Conservation (phyloP, 495 filamentous ascomycete species). For the Daldinia grandis region DNA sequence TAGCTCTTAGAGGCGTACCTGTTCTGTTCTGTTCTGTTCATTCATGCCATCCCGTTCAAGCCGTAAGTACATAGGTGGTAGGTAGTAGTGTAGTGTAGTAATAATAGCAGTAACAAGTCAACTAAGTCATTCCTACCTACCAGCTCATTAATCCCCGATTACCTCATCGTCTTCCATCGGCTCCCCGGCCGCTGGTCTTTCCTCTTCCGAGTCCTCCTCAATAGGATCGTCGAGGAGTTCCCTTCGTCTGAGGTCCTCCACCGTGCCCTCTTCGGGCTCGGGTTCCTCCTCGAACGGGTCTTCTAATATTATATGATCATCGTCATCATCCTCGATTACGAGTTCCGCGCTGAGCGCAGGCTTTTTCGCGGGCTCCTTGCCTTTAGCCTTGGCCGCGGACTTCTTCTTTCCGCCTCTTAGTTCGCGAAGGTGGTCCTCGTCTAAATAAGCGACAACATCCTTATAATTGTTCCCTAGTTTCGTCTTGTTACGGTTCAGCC, state of each 20-base stretch:
- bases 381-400: conserved; percentile 55
- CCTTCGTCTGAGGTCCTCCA: conserved; percentile 68
- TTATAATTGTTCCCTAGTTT: conserved; percentile 77
- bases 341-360: conserved; percentile 56
- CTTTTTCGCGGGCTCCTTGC: conserved; percentile 54
- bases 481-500: conserved; percentile 71
- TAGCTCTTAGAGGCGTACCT: conserved; percentile 8
- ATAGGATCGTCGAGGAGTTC: conserved; percentile 65
- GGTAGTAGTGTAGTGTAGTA: background rate
- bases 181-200: conserved; percentile 42
- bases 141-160: conserved; percentile 68
- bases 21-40: conserved; percentile 5
- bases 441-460: conserved; percentile 78
- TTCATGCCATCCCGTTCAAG: conserved; percentile 10
- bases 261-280: conserved; percentile 60
- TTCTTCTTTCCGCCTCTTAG: conserved; percentile 54
- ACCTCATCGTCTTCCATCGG: conserved; percentile 71
- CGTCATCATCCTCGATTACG: conserved; percentile 60
- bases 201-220: conserved; percentile 62
- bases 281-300: conserved; percentile 58
- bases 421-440: conserved; percentile 61
- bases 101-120: background rate
- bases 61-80: conserved; percentile 8
- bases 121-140: background rate
- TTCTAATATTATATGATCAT: conserved; percentile 52